Base-by-base conservation (phyloP, 2,329 filamentous ascomycete species). In the Hysterium pulicare region DNA sequence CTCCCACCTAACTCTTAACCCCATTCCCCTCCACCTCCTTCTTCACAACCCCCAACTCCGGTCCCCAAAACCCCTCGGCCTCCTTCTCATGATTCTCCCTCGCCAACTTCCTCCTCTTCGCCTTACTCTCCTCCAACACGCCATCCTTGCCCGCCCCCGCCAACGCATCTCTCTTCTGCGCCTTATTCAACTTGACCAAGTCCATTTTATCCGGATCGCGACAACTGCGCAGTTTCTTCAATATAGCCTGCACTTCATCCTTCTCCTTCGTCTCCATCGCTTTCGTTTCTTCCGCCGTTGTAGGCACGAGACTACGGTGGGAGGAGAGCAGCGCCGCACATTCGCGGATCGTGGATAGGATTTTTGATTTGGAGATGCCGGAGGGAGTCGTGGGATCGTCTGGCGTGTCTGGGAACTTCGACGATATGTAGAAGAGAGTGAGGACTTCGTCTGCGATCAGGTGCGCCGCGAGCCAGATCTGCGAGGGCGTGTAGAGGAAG, bases 401-500 rank as follows among this genome's bases (percentile, higher is more conserved):
- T 1, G 31, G 5, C 16, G 26, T 33, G 22, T 21, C 32, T 1
- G 71, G 62, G 1, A 75, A 44, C 47, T 75, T 75, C 4, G 68
- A 64, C 16, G 55, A 53, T 16, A 76, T 58, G 55, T 72, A 75
- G 53, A 73, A 73, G n/a, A 59, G 44, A 0, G 67, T 64, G 60
- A 93, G 69, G 0, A 76, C 79, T 31, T 74, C 69, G 61, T 97
- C 91, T 0, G 84, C 87, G 39, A 94, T 77, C 11, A 84, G 75
- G 21, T 96, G 70, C 0, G 90, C 83, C 0, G 88, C 84, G 46
- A 97, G 77, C 83, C 90, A 90, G 62, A 97, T 95, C 66, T 98
- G 93, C 19, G 87, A 86, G 0, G 93, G 93, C 0, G 91, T 91
- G 70, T 87, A 97, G 67, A 95, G 85, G 69, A 97, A 96, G 71